Base-by-base conservation (phyloP, 257 asterid species). In the Thymus quinquecostatus region DNA sequence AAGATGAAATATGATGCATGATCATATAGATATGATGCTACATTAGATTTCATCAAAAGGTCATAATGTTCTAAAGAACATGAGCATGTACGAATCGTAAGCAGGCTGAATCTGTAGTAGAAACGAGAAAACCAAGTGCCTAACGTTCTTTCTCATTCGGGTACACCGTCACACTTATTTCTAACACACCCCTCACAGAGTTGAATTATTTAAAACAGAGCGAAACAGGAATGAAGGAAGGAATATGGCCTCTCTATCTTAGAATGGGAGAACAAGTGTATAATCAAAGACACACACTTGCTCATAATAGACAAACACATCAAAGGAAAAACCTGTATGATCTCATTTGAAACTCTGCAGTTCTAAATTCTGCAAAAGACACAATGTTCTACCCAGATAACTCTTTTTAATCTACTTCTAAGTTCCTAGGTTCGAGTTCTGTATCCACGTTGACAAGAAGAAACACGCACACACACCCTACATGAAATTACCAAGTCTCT, bases 351-450 rank as follows among this genome's bases (percentile, higher is more conserved):
- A 40, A 41, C 69, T 33, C 59, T 3, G 60, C 34, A 28, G 54
- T 71, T 49, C 48, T 36, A 29, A 55, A 28, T 45, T 2, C 41
- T 21, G 30, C 3, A 55, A 48, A 8, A 29, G 27, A 36, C 7
- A 8, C 2, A 3, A 30, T 3, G 5, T 36, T 5, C 41, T 12
- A 49, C 5, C 13, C 10, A 45, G 44, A 32, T 4, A 63, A 64
- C 27, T 64, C 36, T 1, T 13, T 4, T 51, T 66, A 21, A 28
- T 74, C 36, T 27, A 66, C 63, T 36, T 43, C 11, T 9, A 59
- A 34, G 28, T 66, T 44, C 69, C 62, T 45, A 58, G 62, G 59
- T 68, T 38, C 41, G 38, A 75, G 72, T 55, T 56, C 13, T 3
- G 33, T 33, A 43, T 58, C 33, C 32, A 73, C 7, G 38, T 43